phyloP scores from a whole-genome alignment of 352 stramenopile species.

The Phytophthora melonis region DNA sequence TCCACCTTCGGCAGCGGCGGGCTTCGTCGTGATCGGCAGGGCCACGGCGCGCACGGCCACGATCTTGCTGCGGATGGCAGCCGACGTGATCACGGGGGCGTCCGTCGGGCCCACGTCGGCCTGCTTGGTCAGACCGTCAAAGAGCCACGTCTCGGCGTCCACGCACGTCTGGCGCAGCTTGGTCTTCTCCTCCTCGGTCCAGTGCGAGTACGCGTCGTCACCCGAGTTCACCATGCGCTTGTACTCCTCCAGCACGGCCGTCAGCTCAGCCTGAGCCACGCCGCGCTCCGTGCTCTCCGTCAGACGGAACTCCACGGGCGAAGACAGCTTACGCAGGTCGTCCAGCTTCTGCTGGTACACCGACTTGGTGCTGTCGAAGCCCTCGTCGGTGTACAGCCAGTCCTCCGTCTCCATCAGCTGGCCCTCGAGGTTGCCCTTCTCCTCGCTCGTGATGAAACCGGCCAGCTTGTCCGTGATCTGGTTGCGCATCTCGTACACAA shows the following conservation, averaged over 20 bases:
- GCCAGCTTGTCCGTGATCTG: slow-evolving; percentile 90
- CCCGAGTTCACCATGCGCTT: slow-evolving; percentile 95
- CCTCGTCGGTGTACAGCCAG: slow-evolving; percentile 99
- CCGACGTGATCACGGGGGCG: slow-evolving; percentile 93
- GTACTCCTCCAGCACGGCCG: slow-evolving; percentile 95
- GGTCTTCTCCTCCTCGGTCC: slow-evolving; percentile 95
- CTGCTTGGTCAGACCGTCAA: slow-evolving; percentile 97
- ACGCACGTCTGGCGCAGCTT: slow-evolving; percentile 93
- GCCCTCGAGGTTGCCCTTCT: slow-evolving; percentile 89
- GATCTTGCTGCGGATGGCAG: slow-evolving; percentile 91
- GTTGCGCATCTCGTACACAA: slow-evolving; percentile 99
- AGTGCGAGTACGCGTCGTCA: slow-evolving; percentile 95
- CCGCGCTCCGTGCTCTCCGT: slow-evolving; percentile 92
- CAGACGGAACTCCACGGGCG: slow-evolving; percentile 94
- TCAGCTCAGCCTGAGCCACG: slow-evolving; percentile 90
- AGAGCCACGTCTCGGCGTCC: slow-evolving; percentile 95
- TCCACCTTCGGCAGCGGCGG: slow-evolving; percentile 86
- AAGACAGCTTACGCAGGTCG: slow-evolving; percentile 93
- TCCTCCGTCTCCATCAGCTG: slow-evolving; percentile 95
- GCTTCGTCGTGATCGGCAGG: slow-evolving; percentile 97
- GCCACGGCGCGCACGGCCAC: slow-evolving; percentile 91
- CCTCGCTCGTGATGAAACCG: slow-evolving; percentile 90
- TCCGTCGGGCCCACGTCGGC: slow-evolving; percentile 81
- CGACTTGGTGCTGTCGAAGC: slow-evolving; percentile 98
- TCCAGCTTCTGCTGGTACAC: slow-evolving; percentile 97